Conservation (phyloP, 352 stramenopile species). For the Elongisporangium prolatum region DNA sequence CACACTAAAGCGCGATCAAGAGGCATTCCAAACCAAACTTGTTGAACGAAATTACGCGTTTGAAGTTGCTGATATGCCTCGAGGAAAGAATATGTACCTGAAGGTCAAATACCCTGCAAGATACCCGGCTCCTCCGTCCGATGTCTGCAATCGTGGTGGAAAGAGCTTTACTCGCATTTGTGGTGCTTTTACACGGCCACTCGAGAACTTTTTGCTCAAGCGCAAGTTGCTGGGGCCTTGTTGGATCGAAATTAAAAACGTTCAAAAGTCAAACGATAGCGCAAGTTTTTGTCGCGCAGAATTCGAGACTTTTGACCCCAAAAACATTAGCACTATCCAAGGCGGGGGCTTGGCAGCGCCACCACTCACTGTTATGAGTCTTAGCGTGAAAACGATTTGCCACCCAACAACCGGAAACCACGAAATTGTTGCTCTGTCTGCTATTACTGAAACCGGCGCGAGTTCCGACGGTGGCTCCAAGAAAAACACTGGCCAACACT, state of each 20-base stretch:
- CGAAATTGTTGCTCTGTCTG: slow-evolving; percentile 90
- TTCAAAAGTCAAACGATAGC: slow-evolving; percentile 59
- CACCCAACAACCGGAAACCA: slow-evolving; percentile 95
- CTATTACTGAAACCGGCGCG: slow-evolving; percentile 72
- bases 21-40: slow-evolving; percentile 92
- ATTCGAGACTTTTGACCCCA: slow-evolving; percentile 89
- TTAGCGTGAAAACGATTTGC: slow-evolving; percentile 98
- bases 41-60: slow-evolving; percentile 98
- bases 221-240: slow-evolving; percentile 96
- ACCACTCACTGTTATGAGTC: slow-evolving; percentile 93
- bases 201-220: slow-evolving; percentile 98
- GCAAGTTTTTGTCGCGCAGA: slow-evolving; percentile 94
- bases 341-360: slow-evolving; percentile 65
- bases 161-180: slow-evolving; percentile 95
- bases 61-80: slow-evolving; percentile 92
- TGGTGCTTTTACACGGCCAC: slow-evolving; percentile 86
- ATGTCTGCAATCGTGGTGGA: slow-evolving; percentile 86
- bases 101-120: slow-evolving; percentile 97
- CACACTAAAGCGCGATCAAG: slow-evolving; percentile 61
- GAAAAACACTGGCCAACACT: slow-evolving; percentile 17
- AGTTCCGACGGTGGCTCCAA: slow-evolving; percentile 57
- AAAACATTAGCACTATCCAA: slow-evolving; percentile 84
- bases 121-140: slow-evolving; percentile 79
- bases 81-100: slow-evolving; percentile 94
- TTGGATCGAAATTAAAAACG: slow-evolving; percentile 95